Percentiles rank a stretch among this genome's conserved stretches.
Conservation (phyloP, 2,329 filamentous ascomycete species). For the Colletotrichum nymphaeae region DNA sequence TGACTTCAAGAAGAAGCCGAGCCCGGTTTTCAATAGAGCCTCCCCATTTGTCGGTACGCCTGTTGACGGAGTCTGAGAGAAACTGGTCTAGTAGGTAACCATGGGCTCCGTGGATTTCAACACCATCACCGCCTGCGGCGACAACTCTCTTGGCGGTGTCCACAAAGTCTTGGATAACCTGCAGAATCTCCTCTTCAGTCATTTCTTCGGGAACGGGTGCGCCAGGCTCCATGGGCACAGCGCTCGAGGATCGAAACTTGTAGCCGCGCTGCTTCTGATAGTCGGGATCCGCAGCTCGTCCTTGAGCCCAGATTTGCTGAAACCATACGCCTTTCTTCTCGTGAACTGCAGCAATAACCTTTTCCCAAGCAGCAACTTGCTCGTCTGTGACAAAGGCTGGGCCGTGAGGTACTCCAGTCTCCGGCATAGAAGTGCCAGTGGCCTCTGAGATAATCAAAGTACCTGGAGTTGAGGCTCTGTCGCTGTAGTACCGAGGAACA, state of each 20-base stretch:
- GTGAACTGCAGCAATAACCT: slow-evolving; percentile 42
- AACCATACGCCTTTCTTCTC: slow-evolving; percentile 43
- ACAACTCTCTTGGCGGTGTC: slow-evolving; percentile 62
- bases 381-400: slow-evolving; percentile 58
- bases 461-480: slow-evolving; percentile 57
- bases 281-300: slow-evolving; percentile 25
- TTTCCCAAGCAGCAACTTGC: slow-evolving; percentile 41
- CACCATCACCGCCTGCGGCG: slow-evolving; percentile 71
- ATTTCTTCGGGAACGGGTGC: slow-evolving; percentile 64
- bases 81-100: slow-evolving; percentile 71
- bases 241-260: slow-evolving; percentile 23
- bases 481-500: slow-evolving; percentile 42
- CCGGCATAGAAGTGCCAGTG: slow-evolving; percentile 39
- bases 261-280: slow-evolving; percentile 24
- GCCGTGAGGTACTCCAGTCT: slow-evolving; percentile 36
- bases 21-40: slow-evolving; percentile 60
- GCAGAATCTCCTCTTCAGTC: slow-evolving; percentile 70
- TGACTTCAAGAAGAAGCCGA: slow-evolving; percentile 58
- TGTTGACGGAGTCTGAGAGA: slow-evolving; percentile 50
- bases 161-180: slow-evolving; percentile 67
- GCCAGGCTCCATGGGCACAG: slow-evolving; percentile 5
- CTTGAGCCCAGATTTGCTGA: slow-evolving; percentile 36
- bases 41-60: slow-evolving; percentile 62
- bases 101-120: slow-evolving; percentile 66
- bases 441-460: slow-evolving; percentile 45